Evolutionary conservation across 257 asterid species (phyloP).

Genomic region (Agastache rugosa): DNA sequence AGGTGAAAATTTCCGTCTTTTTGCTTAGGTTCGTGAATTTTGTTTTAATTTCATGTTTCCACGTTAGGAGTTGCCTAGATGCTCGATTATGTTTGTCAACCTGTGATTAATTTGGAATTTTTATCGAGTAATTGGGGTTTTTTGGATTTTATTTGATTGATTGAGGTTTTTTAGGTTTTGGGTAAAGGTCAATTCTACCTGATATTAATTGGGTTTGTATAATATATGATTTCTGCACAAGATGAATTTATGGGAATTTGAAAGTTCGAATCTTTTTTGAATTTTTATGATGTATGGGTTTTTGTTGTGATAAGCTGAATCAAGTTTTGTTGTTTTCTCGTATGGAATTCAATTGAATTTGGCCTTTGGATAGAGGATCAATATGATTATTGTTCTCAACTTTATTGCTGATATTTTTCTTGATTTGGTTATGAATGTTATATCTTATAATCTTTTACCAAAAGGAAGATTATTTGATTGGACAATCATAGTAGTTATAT

Average conservation of each 20-base stretch:
- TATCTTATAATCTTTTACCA: background rate
- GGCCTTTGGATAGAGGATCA: conserved; percentile 1
- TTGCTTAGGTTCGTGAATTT: conserved; percentile 29
- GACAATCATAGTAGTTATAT: background rate
- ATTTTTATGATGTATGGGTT: conserved; percentile 10
- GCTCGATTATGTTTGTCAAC: conserved; percentile 1
- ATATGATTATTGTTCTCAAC: background rate
- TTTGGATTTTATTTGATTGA: conserved; percentile 5
- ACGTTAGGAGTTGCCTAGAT: background rate
- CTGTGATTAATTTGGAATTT: background rate
- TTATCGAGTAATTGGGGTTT: background rate
- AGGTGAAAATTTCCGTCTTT: conserved; percentile 25
- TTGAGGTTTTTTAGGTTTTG: background rate
- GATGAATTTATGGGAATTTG: background rate
- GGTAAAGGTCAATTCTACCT: background rate
- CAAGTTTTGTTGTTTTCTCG: conserved; percentile 13
- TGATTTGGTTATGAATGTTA: background rate
- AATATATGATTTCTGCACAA: background rate
- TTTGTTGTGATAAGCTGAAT: background rate
- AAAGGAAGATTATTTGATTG: background rate
- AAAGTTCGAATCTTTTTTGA: background rate
- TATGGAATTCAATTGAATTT: conserved; percentile 10
- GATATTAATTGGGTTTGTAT: conserved; percentile 2
- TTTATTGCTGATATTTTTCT: conserved; percentile 12
- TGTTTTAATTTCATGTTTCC: background rate